These are phyloP conservation scores for Fusarium napiforme DNA, from an alignment of 2,329 filamentous ascomycete species.

Conservation along the genomic window DNA sequence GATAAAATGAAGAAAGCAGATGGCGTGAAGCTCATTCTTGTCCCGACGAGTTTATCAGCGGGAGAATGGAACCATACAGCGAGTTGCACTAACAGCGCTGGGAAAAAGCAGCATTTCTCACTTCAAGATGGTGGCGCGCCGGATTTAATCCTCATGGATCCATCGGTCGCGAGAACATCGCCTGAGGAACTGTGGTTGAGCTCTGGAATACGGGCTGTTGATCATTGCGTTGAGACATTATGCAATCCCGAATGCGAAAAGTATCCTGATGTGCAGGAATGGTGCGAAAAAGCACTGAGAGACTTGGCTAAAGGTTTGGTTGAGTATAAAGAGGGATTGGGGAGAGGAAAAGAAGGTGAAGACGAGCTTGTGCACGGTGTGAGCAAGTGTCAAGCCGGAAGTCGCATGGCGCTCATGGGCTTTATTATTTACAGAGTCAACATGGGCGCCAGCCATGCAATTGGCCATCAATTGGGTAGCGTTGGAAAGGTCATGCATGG, in stretches of 20 bases:
- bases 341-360: neutral
- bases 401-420: constrained; percentile 25
- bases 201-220: constrained; percentile 16
- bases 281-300: constrained; percentile 8
- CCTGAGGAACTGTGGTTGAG: constrained; percentile 6
- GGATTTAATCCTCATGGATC: constrained; percentile 20
- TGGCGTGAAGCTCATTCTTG: neutral
- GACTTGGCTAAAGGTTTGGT: neutral
- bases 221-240: constrained; percentile 9
- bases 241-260: constrained; percentile 13
- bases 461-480: constrained; percentile 12
- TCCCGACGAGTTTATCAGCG: constrained; percentile 9
- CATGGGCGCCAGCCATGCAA: constrained; percentile 24
- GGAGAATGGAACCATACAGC: constrained; percentile 22
- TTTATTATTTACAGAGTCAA: constrained; percentile 16
- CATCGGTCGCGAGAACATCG: constrained; percentile 8
- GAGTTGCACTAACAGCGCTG: constrained; percentile 12
- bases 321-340: constrained; percentile 13
- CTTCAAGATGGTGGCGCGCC: constrained; percentile 8
- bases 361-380: neutral
- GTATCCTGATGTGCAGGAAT: neutral
- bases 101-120: constrained; percentile 17
- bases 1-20: constrained; percentile 11
- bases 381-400: constrained; percentile 21
- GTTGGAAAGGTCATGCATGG: constrained; percentile 26